Percentiles rank a stretch among this genome's conserved stretches.
Evolutionary conservation across 2,329 filamentous ascomycete species (phyloP).

Genomic region (Penicillium sp.): DNA sequence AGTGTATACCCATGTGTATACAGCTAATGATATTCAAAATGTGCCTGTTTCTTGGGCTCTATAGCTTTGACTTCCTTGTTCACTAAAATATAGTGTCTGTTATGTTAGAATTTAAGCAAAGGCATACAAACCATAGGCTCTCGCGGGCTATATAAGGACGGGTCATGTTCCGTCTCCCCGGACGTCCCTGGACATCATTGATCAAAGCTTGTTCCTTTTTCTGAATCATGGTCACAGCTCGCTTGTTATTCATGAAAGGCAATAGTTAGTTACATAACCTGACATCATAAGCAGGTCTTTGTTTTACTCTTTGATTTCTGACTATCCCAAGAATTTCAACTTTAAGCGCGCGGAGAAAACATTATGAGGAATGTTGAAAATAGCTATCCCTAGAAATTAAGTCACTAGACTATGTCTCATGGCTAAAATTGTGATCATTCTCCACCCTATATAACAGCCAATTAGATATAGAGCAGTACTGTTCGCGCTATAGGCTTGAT

Average conservation of each 20-base stretch:
- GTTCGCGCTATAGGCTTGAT: neutral
- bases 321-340: neutral
- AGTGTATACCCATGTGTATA: neutral
- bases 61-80: neutral
- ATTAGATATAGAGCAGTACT: neutral
- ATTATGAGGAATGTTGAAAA: slow-evolving; percentile 6
- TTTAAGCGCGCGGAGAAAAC: neutral
- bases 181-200: neutral
- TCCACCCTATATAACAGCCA: neutral
- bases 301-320: neutral
- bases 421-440: neutral
- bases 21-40: neutral
- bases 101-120: neutral
- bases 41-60: neutral
- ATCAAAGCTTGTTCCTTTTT: neutral
- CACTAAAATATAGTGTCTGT: neutral
- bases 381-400: slow-evolving; percentile 1
- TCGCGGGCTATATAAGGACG: neutral
- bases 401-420: slow-evolving; percentile 3
- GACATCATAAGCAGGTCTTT: neutral
- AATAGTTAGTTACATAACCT: neutral
- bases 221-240: neutral
- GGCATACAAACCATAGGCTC: neutral
- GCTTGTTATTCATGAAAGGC: too few species aligned
- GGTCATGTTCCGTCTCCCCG: neutral